Evolutionary conservation across 2,329 filamentous ascomycete genomes (phyloP).

Genomic region (Phoma sp.): DNA sequence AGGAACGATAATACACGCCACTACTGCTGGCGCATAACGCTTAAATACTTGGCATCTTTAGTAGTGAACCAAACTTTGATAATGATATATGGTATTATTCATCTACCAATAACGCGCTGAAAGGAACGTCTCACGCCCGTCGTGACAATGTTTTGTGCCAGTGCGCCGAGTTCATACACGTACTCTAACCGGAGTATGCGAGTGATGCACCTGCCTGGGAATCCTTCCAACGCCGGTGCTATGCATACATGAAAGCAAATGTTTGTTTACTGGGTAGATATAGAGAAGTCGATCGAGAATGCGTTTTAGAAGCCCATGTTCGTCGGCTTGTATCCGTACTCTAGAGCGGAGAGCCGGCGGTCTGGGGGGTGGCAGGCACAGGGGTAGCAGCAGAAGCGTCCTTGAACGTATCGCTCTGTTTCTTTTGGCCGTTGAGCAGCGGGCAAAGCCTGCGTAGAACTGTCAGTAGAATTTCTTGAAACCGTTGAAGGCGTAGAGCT

Average conservation of each 20-base stretch:
- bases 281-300: neutral
- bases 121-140: neutral
- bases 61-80: neutral
- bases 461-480: constrained; percentile 25
- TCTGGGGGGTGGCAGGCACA: constrained; percentile 13
- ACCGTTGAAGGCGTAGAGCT: constrained; percentile 7
- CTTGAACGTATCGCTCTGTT: constrained; percentile 47
- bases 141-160: neutral
- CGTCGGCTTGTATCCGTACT: neutral
- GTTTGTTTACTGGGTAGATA: neutral
- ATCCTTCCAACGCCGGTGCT: constrained; percentile 26
- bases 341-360: constrained; percentile 18
- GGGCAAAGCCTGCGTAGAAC: constrained; percentile 41
- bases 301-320: neutral
- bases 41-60: neutral
- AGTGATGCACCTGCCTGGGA: neutral
- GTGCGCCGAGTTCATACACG: neutral
- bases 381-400: constrained; percentile 42
- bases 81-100: neutral
- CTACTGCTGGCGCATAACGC: neutral
- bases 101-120: neutral
- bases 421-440: constrained; percentile 47
- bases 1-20: too few relatives aligned
- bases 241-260: constrained; percentile 22
- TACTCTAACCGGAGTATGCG: neutral